These are phyloP conservation scores for Epichloe festucae DNA, from an alignment of 2,329 filamentous ascomycete genomes.

Conservation along the genomic window DNA sequence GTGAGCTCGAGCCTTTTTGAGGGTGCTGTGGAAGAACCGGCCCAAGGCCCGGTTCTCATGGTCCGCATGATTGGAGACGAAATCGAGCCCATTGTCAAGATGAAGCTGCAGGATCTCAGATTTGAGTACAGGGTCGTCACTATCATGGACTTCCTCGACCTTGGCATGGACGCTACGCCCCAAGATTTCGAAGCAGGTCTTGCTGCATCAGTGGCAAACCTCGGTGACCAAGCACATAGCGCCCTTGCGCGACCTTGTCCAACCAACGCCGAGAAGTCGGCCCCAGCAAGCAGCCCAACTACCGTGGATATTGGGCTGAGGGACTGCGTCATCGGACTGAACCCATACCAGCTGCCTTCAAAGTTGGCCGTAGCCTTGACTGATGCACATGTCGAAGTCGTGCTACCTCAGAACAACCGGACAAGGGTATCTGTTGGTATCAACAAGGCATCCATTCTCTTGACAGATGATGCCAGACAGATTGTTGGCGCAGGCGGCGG, in stretches of 20 bases:
- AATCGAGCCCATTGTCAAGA: conserved; percentile 78
- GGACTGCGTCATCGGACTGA: conserved; percentile 74
- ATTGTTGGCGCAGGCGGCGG: conserved; percentile 10
- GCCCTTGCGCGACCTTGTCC: conserved; percentile 22
- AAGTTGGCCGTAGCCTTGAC: conserved; percentile 71
- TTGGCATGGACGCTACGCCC: conserved; percentile 52
- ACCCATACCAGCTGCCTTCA: conserved; percentile 61
- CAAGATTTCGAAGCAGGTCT: conserved; percentile 66
- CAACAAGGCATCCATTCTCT: conserved; percentile 67
- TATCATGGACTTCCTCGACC: conserved; percentile 63
- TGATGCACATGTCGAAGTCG: conserved; percentile 59
- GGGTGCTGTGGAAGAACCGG: conserved; percentile 14
- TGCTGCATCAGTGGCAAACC: conserved; percentile 65
- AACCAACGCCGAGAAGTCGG: conserved; percentile 9
- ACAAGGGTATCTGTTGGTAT: conserved; percentile 55
- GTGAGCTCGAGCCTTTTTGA: conserved; percentile 38
- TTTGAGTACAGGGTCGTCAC: conserved; percentile 84
- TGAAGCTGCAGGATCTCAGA: conserved; percentile 73
- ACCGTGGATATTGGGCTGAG: conserved; percentile 62
- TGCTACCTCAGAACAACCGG: conserved; percentile 51
- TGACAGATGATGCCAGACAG: conserved; percentile 59
- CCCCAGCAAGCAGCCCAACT: conserved; percentile 39
- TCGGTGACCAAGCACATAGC: conserved; percentile 51
- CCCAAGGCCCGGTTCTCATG: conserved; percentile 52
- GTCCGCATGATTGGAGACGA: conserved; percentile 85